A percentile compares a stretch with the other conserved stretches of the same genome.
Evolutionary conservation across 371 early-diverging fungal species (phyloP).

Genomic region (Entomophthora muscae): DNA sequence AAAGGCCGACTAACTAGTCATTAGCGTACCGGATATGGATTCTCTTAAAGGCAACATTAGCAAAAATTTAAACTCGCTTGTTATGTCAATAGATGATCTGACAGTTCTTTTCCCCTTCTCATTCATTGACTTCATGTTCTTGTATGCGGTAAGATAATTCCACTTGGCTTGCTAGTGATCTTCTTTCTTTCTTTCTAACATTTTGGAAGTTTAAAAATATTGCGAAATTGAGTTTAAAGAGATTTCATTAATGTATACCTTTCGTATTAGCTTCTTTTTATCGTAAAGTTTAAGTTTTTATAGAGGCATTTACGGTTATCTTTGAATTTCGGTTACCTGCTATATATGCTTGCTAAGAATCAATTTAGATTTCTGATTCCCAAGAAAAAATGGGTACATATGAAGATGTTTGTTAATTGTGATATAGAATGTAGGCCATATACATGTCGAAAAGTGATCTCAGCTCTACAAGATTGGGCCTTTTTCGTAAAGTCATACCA

Average conservation of each 20-base stretch:
- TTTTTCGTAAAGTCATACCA: not conserved
- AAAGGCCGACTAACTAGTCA: too few relatives aligned
- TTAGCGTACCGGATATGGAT: too few relatives aligned
- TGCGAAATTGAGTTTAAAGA: not conserved
- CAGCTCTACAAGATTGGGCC: not conserved
- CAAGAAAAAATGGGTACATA: not conserved
- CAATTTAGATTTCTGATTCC: not conserved
- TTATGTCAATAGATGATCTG: not conserved
- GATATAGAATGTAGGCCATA: not conserved
- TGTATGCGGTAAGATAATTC: not conserved
- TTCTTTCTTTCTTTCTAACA: not conserved
- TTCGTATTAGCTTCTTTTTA: not conserved
- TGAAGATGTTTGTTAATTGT: not conserved
- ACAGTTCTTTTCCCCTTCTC: not conserved
- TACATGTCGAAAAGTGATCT: not conserved
- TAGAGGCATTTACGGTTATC: not conserved
- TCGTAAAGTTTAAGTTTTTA: not conserved
- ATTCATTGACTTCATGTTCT: not conserved
- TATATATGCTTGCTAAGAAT: too few relatives aligned
- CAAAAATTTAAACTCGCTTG: not conserved
- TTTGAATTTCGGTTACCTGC: not conserved
- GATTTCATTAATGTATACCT: not conserved
- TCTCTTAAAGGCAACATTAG: not conserved
- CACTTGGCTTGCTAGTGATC: not conserved
- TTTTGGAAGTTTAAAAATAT: not conserved